Evolutionary conservation across 805 yeast species (phyloP).

Genomic region (Kodamaea neixiangensis): DNA sequence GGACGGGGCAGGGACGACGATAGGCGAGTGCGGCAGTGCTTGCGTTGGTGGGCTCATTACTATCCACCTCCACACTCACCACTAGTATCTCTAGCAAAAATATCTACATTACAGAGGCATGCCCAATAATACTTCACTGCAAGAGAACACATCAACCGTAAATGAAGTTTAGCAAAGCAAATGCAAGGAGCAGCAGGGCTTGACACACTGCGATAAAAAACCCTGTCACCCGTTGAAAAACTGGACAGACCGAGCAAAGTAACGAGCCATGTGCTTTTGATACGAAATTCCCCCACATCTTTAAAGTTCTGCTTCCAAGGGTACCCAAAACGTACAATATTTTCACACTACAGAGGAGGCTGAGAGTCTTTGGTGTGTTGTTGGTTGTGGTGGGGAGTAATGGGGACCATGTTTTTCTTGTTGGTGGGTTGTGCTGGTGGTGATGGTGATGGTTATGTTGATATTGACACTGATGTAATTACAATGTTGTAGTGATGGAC

Average conservation of each 20-base stretch:
- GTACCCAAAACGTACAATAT: not conserved
- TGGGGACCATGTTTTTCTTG: not conserved
- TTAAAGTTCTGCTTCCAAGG: not conserved
- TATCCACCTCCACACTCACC: too few species aligned
- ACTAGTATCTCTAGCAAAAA: too few species aligned
- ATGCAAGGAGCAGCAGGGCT: too few species aligned
- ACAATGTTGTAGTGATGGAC: too few species aligned
- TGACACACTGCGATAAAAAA: not conserved
- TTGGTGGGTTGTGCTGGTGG: too few species aligned
- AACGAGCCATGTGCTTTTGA: not conserved
- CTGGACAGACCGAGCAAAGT: not conserved
- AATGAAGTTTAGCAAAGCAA: too few species aligned
- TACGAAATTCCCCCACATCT: not conserved
- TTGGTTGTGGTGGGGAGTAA: not conserved
- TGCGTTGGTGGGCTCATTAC: too few species aligned
- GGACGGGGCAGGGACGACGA: not conserved
- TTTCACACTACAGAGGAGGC: not conserved
- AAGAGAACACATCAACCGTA: not conserved
- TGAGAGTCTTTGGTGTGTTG: too few species aligned
- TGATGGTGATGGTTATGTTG: too few species aligned
- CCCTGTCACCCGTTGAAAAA: not conserved
- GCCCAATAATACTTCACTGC: too few species aligned
- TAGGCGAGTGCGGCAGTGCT: not conserved
- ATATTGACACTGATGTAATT: too few species aligned
- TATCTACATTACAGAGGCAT: too few species aligned